phyloP scores from a whole-genome alignment of 768 basidiomycete species.

The Neoboletus magnificus region DNA sequence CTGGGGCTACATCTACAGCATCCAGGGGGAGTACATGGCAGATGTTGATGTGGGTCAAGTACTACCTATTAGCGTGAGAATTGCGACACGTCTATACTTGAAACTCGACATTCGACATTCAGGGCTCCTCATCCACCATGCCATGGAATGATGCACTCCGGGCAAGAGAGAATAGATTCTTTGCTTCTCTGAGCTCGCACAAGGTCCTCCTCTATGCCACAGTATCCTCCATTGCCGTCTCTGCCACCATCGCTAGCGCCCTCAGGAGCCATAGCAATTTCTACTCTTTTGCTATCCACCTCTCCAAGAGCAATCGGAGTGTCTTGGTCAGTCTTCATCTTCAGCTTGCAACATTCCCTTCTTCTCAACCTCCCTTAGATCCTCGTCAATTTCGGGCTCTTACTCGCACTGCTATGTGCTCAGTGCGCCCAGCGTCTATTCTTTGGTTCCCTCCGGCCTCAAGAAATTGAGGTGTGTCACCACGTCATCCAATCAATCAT shows the following conservation, averaged over 20 bases:
- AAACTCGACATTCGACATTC: not conserved
- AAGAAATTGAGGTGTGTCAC: constrained; percentile 82
- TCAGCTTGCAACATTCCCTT: not conserved
- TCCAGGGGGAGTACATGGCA: not conserved
- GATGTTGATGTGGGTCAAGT: not conserved
- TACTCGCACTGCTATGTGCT: constrained; percentile 72
- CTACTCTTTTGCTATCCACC: constrained; percentile 87
- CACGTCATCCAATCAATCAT: not conserved
- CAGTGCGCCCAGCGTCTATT: constrained; percentile 82
- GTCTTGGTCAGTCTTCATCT: constrained; percentile 61
- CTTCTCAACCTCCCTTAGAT: constrained; percentile 47
- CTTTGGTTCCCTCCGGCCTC: constrained; percentile 83
- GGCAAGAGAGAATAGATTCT: constrained; percentile 48
- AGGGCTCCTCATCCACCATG: constrained; percentile 32
- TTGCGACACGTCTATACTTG: constrained; percentile 9
- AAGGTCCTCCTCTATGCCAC: constrained; percentile 67
- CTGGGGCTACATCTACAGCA: not conserved
- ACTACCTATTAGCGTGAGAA: constrained; percentile 14
- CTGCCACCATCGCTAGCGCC: constrained; percentile 73
- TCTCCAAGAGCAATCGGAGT: constrained; percentile 92
- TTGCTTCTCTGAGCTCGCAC: constrained; percentile 53
- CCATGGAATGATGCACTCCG: constrained; percentile 49
- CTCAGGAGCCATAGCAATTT: constrained; percentile 85
- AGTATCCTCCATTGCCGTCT: constrained; percentile 65
- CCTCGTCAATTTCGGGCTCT: constrained; percentile 85